These are phyloP conservation scores for Diaporthe helianthi DNA, from an alignment of 2,329 filamentous ascomycete genomes.

Conservation along the genomic window DNA sequence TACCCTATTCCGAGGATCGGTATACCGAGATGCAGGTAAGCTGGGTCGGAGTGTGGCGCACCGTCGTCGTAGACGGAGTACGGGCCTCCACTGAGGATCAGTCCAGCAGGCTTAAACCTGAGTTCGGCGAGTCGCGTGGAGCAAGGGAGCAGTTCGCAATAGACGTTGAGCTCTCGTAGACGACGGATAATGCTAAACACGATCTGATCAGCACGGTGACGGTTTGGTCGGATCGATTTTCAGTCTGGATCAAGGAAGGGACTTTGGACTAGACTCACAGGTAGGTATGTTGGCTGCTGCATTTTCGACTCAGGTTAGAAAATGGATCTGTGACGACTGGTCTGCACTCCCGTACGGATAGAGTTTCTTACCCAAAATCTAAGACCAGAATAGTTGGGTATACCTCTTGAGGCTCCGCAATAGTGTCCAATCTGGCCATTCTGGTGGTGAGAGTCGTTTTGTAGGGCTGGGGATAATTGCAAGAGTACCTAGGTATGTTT, in stretches of 20 bases:
- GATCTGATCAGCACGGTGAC: background rate
- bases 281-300: slow-evolving; percentile 35
- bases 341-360: slow-evolving; percentile 52
- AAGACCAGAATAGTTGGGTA: slow-evolving; percentile 72
- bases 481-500: slow-evolving; percentile 7
- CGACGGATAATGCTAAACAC: slow-evolving; percentile 66
- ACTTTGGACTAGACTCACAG: slow-evolving; percentile 28
- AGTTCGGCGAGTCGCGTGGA: slow-evolving; percentile 82
- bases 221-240: background rate
- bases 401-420: slow-evolving; percentile 39
- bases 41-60: slow-evolving; percentile 79
- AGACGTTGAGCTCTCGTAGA: slow-evolving; percentile 80
- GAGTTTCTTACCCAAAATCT: slow-evolving; percentile 75
- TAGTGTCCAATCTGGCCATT: slow-evolving; percentile 33
- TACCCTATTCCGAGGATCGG: slow-evolving; percentile 51
- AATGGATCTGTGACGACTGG: background rate
- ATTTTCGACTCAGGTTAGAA: slow-evolving; percentile 5
- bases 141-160: slow-evolving; percentile 87
- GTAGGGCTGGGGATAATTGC: background rate
- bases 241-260: background rate
- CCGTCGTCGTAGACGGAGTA: slow-evolving; percentile 81
- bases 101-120: slow-evolving; percentile 79
- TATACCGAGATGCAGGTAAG: slow-evolving; percentile 77
- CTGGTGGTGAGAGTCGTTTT: background rate
- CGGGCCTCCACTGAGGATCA: slow-evolving; percentile 67